phyloP scores from a whole-genome alignment of 2,329 filamentous ascomycete genomes.

The Graphilbum sp. region DNA sequence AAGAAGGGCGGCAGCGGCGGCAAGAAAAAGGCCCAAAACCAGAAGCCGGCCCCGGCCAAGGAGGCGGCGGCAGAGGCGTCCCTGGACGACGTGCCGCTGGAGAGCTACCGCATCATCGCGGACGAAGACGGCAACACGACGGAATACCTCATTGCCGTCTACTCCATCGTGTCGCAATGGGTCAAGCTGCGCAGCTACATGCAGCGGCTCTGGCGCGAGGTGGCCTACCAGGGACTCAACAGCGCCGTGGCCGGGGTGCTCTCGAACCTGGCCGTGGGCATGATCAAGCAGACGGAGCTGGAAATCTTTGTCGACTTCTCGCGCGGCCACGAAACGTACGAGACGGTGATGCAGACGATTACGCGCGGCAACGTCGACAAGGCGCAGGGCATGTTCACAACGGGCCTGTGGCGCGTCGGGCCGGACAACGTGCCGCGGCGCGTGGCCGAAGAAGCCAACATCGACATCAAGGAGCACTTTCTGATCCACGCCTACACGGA shows the following conservation, averaged over 20 bases:
- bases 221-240: slow-evolving; percentile 27
- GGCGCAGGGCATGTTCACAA: neutral
- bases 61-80: no score
- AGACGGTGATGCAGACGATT: slow-evolving; percentile 18
- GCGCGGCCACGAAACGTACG: slow-evolving; percentile 26
- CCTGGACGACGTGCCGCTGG: slow-evolving; percentile 25
- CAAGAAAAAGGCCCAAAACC: no score
- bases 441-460: slow-evolving; percentile 8
- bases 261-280: slow-evolving; percentile 23
- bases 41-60: no score
- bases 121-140: slow-evolving; percentile 18
- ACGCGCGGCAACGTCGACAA: slow-evolving; percentile 1
- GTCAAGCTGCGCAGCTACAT: slow-evolving; percentile 20
- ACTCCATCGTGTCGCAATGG: slow-evolving; percentile 17
- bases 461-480: slow-evolving; percentile 27
- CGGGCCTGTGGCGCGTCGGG: slow-evolving; percentile 1
- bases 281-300: slow-evolving; percentile 21
- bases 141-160: slow-evolving; percentile 27
- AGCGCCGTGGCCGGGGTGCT: slow-evolving; percentile 26
- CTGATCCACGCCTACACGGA: slow-evolving; percentile 24
- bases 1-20: no score
- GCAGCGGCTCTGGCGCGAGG: slow-evolving; percentile 25
- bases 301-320: slow-evolving; percentile 28
- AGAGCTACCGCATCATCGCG: slow-evolving; percentile 14
- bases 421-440: slow-evolving; percentile 6